These are phyloP conservation scores for Lactarius psammicola DNA, from an alignment of 768 basidiomycete genomes.

Conservation along the genomic window DNA sequence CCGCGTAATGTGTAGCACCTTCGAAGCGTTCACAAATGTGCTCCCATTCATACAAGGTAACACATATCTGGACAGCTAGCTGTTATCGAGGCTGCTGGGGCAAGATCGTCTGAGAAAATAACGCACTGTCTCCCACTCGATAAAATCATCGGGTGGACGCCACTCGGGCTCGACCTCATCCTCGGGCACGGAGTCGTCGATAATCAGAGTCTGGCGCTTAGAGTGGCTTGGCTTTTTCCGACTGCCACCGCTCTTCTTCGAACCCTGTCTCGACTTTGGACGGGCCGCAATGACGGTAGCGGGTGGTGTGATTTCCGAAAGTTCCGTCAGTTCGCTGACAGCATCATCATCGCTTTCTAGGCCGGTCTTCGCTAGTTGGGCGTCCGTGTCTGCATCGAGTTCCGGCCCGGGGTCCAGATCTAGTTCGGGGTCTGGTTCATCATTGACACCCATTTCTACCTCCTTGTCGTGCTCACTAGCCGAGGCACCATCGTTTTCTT, in stretches of 20 bases:
- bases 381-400: constrained; percentile 21
- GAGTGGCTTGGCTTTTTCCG: constrained; percentile 15
- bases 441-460: constrained; percentile 21
- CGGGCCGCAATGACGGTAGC: constrained; percentile 31
- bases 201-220: constrained; percentile 18
- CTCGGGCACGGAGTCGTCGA: constrained; percentile 27
- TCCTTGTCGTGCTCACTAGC: constrained; percentile 27
- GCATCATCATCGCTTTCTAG: constrained; percentile 60
- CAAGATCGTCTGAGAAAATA: not conserved
- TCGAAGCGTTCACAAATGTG: constrained; percentile 71
- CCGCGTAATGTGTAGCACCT: constrained; percentile 72
- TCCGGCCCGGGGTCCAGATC: constrained; percentile 30
- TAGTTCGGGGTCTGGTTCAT: constrained; percentile 11
- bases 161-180: constrained; percentile 31
- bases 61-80: constrained; percentile 61
- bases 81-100: constrained; percentile 2
- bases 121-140: constrained; percentile 89
- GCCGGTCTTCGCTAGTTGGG: constrained; percentile 44
- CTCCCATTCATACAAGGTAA: constrained; percentile 84
- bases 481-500: constrained; percentile 27
- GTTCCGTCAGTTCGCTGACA: constrained; percentile 74
- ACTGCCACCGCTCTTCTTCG: constrained; percentile 16
- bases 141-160: constrained; percentile 50
- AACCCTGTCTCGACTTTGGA: constrained; percentile 18
- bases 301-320: constrained; percentile 50